Conservation (phyloP, 2,329 filamentous ascomycete genomes). For the Macrophomina phaseolina region DNA sequence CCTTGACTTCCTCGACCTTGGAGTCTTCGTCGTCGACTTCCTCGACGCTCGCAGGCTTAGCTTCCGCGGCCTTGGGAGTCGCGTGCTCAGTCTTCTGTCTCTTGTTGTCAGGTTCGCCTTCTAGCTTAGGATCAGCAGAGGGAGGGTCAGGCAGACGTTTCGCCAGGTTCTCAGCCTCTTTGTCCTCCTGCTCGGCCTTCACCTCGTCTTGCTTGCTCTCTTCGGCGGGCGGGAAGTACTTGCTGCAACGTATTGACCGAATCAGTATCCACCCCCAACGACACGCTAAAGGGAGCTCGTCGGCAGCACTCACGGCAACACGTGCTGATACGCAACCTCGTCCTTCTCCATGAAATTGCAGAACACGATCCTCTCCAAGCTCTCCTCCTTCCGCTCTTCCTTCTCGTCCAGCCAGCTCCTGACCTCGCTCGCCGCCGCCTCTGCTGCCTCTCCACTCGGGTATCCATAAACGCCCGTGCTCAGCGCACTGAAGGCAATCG, state of each 20-base stretch:
- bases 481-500: conserved; percentile 81
- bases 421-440: conserved; percentile 69
- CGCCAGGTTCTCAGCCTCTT: conserved; percentile 41
- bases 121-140: conserved; percentile 51
- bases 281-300: neutral
- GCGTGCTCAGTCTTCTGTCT: conserved; percentile 50
- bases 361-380: conserved; percentile 75
- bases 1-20: conserved; percentile 39
- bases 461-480: conserved; percentile 93
- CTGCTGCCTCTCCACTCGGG: conserved; percentile 73
- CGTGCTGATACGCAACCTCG: conserved; percentile 70
- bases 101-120: conserved; percentile 53
- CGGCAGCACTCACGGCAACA: conserved; percentile 71
- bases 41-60: conserved; percentile 28
- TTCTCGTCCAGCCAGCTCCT: conserved; percentile 58
- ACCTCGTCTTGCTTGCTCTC: conserved; percentile 33
- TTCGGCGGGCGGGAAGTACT: conserved; percentile 42
- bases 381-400: conserved; percentile 38
- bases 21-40: conserved; percentile 31
- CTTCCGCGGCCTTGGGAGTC: conserved; percentile 43
- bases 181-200: conserved; percentile 31
- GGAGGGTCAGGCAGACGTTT: conserved; percentile 56
- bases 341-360: conserved; percentile 84
- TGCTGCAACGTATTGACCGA: conserved; percentile 32
- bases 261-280: conserved; percentile 11